phyloP scores from a whole-genome alignment of 768 basidiomycete species.

The Lactifluus rugatus region DNA sequence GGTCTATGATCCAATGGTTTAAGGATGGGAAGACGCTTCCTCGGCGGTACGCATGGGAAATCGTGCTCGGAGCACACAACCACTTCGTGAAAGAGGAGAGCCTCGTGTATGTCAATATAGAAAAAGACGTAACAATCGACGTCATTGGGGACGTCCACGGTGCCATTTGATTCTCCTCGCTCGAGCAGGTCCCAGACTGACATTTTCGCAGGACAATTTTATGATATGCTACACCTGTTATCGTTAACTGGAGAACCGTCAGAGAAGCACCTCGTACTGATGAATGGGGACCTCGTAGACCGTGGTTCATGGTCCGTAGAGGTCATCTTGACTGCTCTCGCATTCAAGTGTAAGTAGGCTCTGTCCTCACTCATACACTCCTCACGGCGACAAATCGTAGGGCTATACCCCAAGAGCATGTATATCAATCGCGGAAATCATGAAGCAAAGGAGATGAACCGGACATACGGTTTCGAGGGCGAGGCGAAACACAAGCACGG shows the following conservation, averaged over 20 bases:
- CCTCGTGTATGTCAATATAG: slow-evolving; percentile 65
- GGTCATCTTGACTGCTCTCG: slow-evolving; percentile 86
- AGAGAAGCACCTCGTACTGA: slow-evolving; percentile 75
- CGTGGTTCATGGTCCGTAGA: slow-evolving; percentile 94
- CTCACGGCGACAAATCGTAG: slow-evolving; percentile 30
- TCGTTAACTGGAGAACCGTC: slow-evolving; percentile 79
- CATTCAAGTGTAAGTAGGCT: slow-evolving; percentile 74
- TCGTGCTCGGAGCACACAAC: slow-evolving; percentile 76
- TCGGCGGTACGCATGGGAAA: slow-evolving; percentile 91
- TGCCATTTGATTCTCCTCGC: slow-evolving; percentile 23
- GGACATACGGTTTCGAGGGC: slow-evolving; percentile 87
- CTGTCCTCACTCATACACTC: background rate
- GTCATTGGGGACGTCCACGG: slow-evolving; percentile 97
- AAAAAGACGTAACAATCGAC: slow-evolving; percentile 75
- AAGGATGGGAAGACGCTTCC: slow-evolving; percentile 90
- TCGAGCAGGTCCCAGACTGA: slow-evolving; percentile 4
- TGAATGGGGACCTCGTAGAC: slow-evolving; percentile 96
- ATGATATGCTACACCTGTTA: slow-evolving; percentile 83
- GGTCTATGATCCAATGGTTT: slow-evolving; percentile 84
- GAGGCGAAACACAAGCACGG: slow-evolving; percentile 97
- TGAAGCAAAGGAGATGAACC: slow-evolving; percentile 96
- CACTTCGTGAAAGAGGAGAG: slow-evolving; percentile 70
- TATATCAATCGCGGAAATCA: slow-evolving; percentile 96
- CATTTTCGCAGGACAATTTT: slow-evolving; percentile 69
- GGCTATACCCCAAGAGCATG: slow-evolving; percentile 85